Conservation (phyloP, 75 land plant species). For the Gnetum montanum region DNA sequence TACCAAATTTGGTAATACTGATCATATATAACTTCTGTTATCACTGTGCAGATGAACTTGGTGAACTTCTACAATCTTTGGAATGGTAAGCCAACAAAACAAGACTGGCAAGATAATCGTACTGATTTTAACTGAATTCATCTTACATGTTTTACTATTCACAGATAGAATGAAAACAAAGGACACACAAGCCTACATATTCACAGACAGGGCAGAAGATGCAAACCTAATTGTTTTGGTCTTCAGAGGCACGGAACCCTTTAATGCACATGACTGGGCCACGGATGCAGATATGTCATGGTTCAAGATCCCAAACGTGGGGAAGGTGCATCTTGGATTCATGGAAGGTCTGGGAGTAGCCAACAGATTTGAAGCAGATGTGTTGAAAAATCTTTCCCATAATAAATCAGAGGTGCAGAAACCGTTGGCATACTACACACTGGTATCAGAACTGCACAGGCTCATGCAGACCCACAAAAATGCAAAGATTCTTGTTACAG, state of each 20-base stretch:
- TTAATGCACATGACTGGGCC: slow-evolving; percentile 27
- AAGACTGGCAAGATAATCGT: neutral
- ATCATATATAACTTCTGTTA: too few relatives aligned
- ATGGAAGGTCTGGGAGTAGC: slow-evolving; percentile 25
- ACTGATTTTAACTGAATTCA: neutral
- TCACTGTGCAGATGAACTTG: slow-evolving; percentile 25
- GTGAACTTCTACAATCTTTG: slow-evolving; percentile 7
- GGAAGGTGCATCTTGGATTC: slow-evolving; percentile 25
- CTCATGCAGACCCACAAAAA: slow-evolving; percentile 16
- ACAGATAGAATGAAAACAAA: neutral
- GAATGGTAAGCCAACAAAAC: neutral
- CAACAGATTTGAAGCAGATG: neutral
- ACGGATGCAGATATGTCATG: slow-evolving; percentile 26
- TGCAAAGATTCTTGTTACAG: slow-evolving; percentile 28
- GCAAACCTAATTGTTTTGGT: slow-evolving; percentile 17
- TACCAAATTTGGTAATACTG: too few relatives aligned
- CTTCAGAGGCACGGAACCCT: slow-evolving; percentile 28
- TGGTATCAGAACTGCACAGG: slow-evolving; percentile 3
- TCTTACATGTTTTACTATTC: neutral
- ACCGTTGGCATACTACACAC: slow-evolving; percentile 22
- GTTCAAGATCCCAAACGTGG: slow-evolving; percentile 1
- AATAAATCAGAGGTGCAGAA: slow-evolving; percentile 3
- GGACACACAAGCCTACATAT: slow-evolving; percentile 20
- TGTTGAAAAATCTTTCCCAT: neutral
- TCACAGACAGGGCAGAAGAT: slow-evolving; percentile 13